Evolutionary conservation across 2,329 filamentous ascomycete species (phyloP), one percentile per base, ranked within the genome.

Genomic region (Penicillium sp.): DNA sequence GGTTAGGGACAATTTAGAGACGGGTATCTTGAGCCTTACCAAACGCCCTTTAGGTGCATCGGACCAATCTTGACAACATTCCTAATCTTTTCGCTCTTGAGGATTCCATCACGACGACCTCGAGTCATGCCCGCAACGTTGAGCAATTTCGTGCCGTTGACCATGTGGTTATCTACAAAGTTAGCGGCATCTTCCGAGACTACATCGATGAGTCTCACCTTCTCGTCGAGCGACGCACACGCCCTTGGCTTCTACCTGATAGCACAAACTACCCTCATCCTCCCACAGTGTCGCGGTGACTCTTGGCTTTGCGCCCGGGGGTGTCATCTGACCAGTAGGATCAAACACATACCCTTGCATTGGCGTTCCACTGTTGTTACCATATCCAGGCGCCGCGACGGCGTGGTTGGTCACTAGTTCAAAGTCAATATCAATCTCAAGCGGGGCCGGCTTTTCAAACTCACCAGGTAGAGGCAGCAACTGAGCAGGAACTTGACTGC

Each of bases 111-210:
- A 72, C 95, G 88, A 67, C 95, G 90, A 60, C 95, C 95, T 76
- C 95, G 88, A 15, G 95, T 99, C 95, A 99, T 99, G 13, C 95
- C 94, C 55, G 95, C 95, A 57, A 99, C 95, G 69, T 99, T 99
- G 61, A 98, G 82, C 61, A 99, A 83, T 78, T 98, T 99, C 1
- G 95, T 99, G 19, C 95, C 95, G 73, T 98, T 99, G 78, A 99
- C 97, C 92, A 99, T 97, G 80, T 97, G 92, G 79, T 97, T 98
- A 72, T 97, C 94, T 96, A 46, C 19, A 50, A 38, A 15, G 2
- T 38, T 29, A 30, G 38, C 30, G 15, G 17, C 13, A 19, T 26
- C 5, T 55, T 23, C 44, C 13, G 17, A 49, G 3, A 13, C 29
- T 58, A 52, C 60, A 73, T 15, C 31, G 26, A 26, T 31, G 9